A percentile compares a stretch with the other conserved stretches of the same genome.
phyloP scores from a whole-genome alignment of 129 eudicot species.

The Glebionis coronaria region DNA sequence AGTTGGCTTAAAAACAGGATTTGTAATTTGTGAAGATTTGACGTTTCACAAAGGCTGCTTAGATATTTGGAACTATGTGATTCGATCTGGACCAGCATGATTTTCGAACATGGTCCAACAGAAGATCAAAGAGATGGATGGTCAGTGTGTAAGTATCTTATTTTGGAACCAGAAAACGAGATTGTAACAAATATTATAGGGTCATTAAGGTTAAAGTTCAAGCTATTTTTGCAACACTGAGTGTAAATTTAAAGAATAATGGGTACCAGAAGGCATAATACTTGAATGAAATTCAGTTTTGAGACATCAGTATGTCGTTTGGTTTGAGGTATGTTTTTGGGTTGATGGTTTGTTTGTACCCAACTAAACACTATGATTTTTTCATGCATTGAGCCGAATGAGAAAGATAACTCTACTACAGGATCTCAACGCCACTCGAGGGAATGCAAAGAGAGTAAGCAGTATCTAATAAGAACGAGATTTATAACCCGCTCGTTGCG shows the following conservation, averaged over 20 bases:
- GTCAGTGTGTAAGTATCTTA: conserved; percentile 33
- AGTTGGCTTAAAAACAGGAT: conserved; percentile 74
- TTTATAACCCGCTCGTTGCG: too few relatives aligned
- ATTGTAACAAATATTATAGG: too few relatives aligned
- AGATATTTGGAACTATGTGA: conserved; percentile 57
- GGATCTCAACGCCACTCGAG: too few relatives aligned
- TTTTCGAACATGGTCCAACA: conserved; percentile 55
- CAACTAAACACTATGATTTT: too few relatives aligned
- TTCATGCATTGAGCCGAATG: too few relatives aligned
- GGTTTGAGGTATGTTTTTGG: too few relatives aligned
- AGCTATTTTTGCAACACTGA: conserved; percentile 34
- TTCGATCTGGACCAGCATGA: conserved; percentile 46
- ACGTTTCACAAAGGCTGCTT: conserved; percentile 76
- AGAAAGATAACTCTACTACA: too few relatives aligned
- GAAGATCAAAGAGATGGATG: conserved; percentile 66
- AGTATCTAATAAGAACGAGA: too few relatives aligned
- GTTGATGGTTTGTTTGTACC: too few relatives aligned
- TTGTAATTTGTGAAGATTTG: conserved; percentile 63
- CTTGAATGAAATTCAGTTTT: conserved; percentile 31
- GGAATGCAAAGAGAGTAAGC: too few relatives aligned
- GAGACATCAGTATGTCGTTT: too few relatives aligned
- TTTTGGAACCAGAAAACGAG: conserved; percentile 40
- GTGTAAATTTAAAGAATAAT: conserved; percentile 48
- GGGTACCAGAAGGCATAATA: conserved; percentile 57
- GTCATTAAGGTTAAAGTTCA: too few relatives aligned